phyloP scores from a whole-genome alignment of 2,329 filamentous ascomycete genomes.

The Hortaea sp. region DNA sequence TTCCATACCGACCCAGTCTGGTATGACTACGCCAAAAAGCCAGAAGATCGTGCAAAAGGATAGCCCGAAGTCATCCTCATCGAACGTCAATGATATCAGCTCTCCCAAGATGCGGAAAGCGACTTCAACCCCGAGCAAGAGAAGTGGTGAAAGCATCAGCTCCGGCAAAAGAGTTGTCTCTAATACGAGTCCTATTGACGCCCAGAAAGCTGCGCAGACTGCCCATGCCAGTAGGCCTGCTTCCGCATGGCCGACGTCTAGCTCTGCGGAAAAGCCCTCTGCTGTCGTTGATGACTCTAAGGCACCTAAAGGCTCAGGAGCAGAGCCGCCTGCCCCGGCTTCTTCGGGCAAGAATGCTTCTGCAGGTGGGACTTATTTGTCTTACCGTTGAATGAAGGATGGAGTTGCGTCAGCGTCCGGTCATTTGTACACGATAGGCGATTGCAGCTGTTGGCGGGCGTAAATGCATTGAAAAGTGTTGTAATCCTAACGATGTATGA shows the following conservation, averaged over 20 bases:
- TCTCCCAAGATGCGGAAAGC: too few species aligned
- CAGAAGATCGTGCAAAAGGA: too few species aligned
- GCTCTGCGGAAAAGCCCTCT: neutral
- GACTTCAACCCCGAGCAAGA: too few species aligned
- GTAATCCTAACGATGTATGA: too few species aligned
- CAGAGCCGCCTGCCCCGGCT: neutral
- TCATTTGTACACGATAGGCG: too few species aligned
- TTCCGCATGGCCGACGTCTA: neutral
- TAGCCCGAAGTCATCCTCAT: too few species aligned
- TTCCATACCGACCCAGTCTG: neutral
- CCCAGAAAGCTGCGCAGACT: neutral
- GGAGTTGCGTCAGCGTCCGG: too few species aligned
- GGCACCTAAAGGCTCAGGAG: neutral
- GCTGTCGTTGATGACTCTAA: neutral
- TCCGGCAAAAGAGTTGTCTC: neutral
- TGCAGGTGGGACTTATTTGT: neutral
- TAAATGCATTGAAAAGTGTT: too few species aligned
- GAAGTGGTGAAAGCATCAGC: neutral
- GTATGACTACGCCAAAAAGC: too few species aligned
- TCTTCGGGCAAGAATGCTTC: neutral
- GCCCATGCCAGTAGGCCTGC: neutral
- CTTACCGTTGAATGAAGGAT: neutral
- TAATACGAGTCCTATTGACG: neutral
- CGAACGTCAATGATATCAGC: too few species aligned
- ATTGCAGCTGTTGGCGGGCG: too few species aligned